These are phyloP conservation scores for Umbilicaria muhlenbergii DNA, from an alignment of 495 filamentous ascomycete genomes.

Conservation along the genomic window DNA sequence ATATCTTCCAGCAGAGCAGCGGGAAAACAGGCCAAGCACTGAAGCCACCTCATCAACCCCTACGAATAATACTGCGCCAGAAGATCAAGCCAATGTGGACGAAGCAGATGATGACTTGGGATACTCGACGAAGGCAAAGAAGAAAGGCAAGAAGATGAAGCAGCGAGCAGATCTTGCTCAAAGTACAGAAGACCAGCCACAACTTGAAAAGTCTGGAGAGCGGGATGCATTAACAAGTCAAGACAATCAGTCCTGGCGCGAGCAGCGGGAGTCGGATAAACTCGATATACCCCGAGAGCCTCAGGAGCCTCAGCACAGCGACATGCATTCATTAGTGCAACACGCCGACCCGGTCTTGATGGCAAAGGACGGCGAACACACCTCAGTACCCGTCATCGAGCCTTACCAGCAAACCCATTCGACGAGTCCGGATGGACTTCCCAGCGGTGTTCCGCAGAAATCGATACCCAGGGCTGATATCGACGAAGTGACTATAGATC, in stretches of 20 bases:
- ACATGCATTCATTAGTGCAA: not conserved
- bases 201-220: constrained; percentile 3
- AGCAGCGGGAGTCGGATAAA: not conserved
- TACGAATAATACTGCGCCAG: constrained; percentile 13
- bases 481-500: too few relatives aligned
- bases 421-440: not conserved
- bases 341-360: not conserved
- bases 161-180: constrained; percentile 6
- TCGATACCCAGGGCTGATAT: not conserved
- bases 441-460: not conserved
- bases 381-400: not conserved
- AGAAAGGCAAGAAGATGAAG: constrained; percentile 25
- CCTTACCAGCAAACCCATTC: not conserved
- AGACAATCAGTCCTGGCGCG: not conserved
- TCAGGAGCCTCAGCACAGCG: too few relatives aligned
- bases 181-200: not conserved
- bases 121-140: constrained; percentile 22
- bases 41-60: constrained; percentile 3
- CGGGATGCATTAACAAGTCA: not conserved
- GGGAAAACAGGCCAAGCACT: constrained; percentile 8
- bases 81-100: not conserved
- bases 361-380: constrained; percentile 4
- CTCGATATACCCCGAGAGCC: too few relatives aligned
- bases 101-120: constrained; percentile 14
- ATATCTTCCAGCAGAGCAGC: not conserved